Base-by-base conservation (phyloP, 2,329 filamentous ascomycete genomes). In the Epichloe elymi region DNA sequence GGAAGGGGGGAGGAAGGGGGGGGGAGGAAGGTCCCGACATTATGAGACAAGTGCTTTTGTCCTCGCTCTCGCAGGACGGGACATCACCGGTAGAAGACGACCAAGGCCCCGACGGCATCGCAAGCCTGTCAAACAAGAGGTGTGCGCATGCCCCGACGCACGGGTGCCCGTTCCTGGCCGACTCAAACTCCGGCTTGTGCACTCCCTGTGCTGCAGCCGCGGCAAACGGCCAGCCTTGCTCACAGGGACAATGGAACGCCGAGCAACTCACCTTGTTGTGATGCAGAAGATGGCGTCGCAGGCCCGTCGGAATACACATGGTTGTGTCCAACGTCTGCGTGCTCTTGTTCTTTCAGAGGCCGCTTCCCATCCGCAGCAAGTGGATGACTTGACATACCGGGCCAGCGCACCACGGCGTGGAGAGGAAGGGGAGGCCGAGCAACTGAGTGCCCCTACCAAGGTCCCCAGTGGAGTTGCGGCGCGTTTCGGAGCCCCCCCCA, bases 61-160 rank as follows among this genome's bases (percentile, higher is more conserved):
- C 39, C 15, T 15, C 17, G 26, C 12, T 12, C 36, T 30, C 37
- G 30, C 15, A 30, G 7, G 42, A 42, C 35, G 4, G 14, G 14
- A 4, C 17, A n/a, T 7, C 30, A 19, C 37, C 4, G 5, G 37
- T 2, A 1, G n/a, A 36, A 14, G 14, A 26, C 11, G 26, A 36
- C 35, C 42, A 7, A 23, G 17, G 20, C 38, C n/a, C 51, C 23
- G 30, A 53, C 17, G 54, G 49, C 39, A 54, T 59, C 30, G 33
- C 50, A 39, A 54, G 50, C 12, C 45, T 57, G 12, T 59, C 61
- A 7, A 64, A 64, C 57, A 63, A 62, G 48, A 57, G 50, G 43
- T 64, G 61, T 48, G 60, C 60, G 15, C 61, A 64, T 43, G 49
- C 54, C 11, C 38, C 52, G 17, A 60, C 59, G 11, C 61, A 64